phyloP scores from a whole-genome alignment of 106 monocot species.

The Platanthera guangdongensis region DNA sequence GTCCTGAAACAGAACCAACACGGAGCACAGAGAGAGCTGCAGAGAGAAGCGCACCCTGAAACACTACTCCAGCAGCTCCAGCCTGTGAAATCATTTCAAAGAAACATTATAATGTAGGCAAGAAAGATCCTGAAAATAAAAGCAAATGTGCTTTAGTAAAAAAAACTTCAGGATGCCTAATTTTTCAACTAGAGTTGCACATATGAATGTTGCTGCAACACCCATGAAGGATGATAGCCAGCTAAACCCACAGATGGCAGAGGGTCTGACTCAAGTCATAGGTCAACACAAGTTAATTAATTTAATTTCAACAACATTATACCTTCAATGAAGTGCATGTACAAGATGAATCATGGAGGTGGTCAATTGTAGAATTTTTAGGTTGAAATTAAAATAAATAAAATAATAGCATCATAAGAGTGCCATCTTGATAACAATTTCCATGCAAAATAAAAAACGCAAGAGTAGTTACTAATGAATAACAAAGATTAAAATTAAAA shows the following conservation, averaged over 20 bases:
- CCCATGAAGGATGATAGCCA: slow-evolving; percentile 94
- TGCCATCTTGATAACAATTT: too few relatives aligned
- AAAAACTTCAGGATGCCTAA: slow-evolving; percentile 83
- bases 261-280: slow-evolving; percentile 62
- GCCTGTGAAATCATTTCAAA: slow-evolving; percentile 38
- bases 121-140: background rate
- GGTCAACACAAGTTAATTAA: background rate
- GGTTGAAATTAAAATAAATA: too few relatives aligned
- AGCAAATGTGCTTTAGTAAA: background rate
- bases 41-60: slow-evolving; percentile 66
- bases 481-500: too few relatives aligned
- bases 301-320: background rate
- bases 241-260: slow-evolving; percentile 81
- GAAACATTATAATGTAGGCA: background rate
- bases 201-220: slow-evolving; percentile 83
- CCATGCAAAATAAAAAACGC: too few relatives aligned
- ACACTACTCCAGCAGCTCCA: slow-evolving; percentile 84
- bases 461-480: too few relatives aligned
- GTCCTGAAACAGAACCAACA: slow-evolving; percentile 46
- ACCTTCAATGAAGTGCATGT: background rate
- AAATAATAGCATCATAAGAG: too few relatives aligned
- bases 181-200: slow-evolving; percentile 64
- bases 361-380: background rate
- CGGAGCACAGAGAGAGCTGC: slow-evolving; percentile 53
- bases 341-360: background rate